Percentiles rank a stretch among this genome's conserved stretches.
These are phyloP conservation scores for Thelonectria blattea DNA, from an alignment of 2,329 filamentous ascomycete genomes.

Conservation along the genomic window DNA sequence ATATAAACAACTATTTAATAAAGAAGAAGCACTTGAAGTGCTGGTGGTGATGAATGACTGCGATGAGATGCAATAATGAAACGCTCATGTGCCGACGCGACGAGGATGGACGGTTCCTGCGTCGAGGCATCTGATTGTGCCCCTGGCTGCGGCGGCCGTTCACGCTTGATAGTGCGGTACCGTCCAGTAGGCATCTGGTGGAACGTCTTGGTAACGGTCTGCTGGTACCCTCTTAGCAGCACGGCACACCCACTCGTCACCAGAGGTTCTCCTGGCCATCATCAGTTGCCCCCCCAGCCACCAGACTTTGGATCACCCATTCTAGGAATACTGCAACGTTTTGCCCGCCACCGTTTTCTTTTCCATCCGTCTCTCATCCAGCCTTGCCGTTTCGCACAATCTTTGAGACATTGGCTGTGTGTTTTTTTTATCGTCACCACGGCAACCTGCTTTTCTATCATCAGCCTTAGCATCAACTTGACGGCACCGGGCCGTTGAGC, in stretches of 20 bases:
- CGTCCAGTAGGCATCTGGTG: neutral
- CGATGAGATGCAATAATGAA: too few species aligned
- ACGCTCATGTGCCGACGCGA: too few species aligned
- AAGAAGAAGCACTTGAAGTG: neutral
- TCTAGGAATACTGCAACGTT: neutral
- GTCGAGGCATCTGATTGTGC: too few species aligned
- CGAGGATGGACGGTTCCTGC: too few species aligned
- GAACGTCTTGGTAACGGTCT: neutral
- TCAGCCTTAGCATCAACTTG: neutral
- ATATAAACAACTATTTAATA: neutral
- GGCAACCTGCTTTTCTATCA: neutral
- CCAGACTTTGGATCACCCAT: conserved; percentile 31
- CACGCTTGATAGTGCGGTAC: neutral
- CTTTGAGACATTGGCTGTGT: neutral
- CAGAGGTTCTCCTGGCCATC: neutral
- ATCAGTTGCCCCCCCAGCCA: conserved; percentile 29
- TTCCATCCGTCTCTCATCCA: neutral
- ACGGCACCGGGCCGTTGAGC: neutral
- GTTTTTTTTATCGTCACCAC: conserved; percentile 8
- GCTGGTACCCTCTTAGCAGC: conserved; percentile 34
- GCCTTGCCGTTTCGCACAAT: neutral
- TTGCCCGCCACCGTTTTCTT: neutral
- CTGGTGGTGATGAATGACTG: too few species aligned
- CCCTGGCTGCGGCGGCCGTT: neutral
- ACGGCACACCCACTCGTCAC: conserved; percentile 35